Base-by-base conservation (phyloP, 2,329 filamentous ascomycete species). In the Alternaria brassicae region DNA sequence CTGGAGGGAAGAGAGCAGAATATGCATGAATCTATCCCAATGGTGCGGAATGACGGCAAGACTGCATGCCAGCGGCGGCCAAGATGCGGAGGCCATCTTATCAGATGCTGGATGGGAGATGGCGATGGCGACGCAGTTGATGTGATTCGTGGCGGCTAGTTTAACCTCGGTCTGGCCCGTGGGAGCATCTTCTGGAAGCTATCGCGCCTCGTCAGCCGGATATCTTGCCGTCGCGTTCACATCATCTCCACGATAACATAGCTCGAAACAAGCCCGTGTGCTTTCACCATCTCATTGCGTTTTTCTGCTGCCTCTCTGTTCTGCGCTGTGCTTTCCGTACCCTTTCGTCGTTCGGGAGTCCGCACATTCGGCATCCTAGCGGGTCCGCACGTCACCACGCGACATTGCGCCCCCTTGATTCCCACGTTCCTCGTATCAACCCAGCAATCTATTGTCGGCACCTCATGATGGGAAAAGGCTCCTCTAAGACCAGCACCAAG, bases 391-490 rank as follows among this genome's bases (percentile, higher is more conserved):
- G 48, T 54, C 55, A 55, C 54, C 28, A 58, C 58, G 37, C 58
- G 55, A 54, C 49, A 47, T n/a, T n/a, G 28, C 53, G 41, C 47
- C 41, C 34, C 40, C 8, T 28, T 15, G 23, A n/a, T 30, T 23
- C 17, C 34, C 27, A 44, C 47, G 21, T 25, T 17, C 27, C 21
- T 21, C 28, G 19, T 41, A 37, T 19, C 30, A n/a, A 41, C 56
- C 36, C 41, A 48, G 28, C 45, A 47, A 44, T 32, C 5, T 58
- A 41, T 17, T 12, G 15, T 53, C 36, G 47, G 39, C 50, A 45
- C 34, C 34, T 55, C 61, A 71, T 28, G 32, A 78, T 78, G 76
- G 76, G 72, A 57, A 76, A 76, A 59, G 66, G 74, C 41, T 63
- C 73, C 21, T 75, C 74, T 25, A 75, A 77, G 49, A 66, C 69